Evolutionary conservation across 139 green algal species (phyloP), one percentile per base, ranked within the genome.

Genomic region (Zygnema circumcarinatum): DNA sequence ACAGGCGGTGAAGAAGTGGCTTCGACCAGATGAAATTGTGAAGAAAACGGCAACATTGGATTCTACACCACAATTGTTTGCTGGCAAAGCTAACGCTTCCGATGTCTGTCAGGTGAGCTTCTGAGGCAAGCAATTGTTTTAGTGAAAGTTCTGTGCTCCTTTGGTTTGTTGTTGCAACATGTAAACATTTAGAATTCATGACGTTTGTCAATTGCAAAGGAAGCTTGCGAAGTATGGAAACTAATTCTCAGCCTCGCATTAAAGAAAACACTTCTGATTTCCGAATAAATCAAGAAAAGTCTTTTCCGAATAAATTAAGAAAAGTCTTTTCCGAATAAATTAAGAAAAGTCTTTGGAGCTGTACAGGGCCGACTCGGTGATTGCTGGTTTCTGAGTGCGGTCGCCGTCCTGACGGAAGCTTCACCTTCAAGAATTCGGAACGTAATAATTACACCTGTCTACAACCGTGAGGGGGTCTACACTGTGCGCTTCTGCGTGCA

Each of bases 341-440:
- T n/a, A n/a, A n/a, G n/a, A n/a, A n/a, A n/a, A n/a, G n/a, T n/a
- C n/a, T n/a, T n/a, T 3, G 36, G 35, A 16, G 35, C 3, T 78
- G 35, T 42, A 36, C 83, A 89, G 83, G 83, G 83, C 21, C 39
- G 2, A 2, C 79, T 89, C 2, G 83, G 83, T 29, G 83, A 89
- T 33, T 89, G 83, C 36, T 89, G 83, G 83, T 89, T 89, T 67
- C 22, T 89, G 39, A 73, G n/a, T 31, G 83, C 78, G n/a, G 79
- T 89, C 2, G 76, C 83, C 38, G 83, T 89, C 53, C 20, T 88
- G 29, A 53, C 83, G 29, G 73, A 88, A 36, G 25, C 29, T 2
- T 62, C 47, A 36, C 2, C 29, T 2, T 62, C 47, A 16, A 7
- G 56, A 33, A 88, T 88, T 39, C 38, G 36, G 2, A 21, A 88